phyloP scores from a whole-genome alignment of 2,329 filamentous ascomycete genomes.

The Neopestalotiopsis clavispora region DNA sequence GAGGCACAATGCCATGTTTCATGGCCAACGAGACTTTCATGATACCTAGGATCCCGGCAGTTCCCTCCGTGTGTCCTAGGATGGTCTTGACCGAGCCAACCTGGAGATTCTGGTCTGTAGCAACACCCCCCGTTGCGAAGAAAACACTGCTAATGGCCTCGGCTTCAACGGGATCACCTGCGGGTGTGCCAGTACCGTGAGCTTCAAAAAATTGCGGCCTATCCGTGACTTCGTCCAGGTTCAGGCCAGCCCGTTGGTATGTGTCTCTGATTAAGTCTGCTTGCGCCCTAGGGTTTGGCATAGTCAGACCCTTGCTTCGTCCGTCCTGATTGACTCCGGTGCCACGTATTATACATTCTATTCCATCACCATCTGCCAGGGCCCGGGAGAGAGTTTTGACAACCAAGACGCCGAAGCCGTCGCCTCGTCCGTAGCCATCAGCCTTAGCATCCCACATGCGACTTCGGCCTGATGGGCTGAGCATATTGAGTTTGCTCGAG shows the following conservation, averaged over 20 bases:
- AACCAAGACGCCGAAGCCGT: conserved; percentile 48
- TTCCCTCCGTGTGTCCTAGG: conserved; percentile 20
- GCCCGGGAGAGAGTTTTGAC: conserved; percentile 52
- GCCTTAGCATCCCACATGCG: conserved; percentile 41
- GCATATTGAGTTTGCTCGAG: not conserved
- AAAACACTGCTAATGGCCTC: not conserved
- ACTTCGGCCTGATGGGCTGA: not conserved
- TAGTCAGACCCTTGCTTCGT: conserved; percentile 26
- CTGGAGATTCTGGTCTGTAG: not conserved
- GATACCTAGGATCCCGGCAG: conserved; percentile 20
- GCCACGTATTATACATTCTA: conserved; percentile 41
- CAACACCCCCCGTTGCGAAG: not conserved
- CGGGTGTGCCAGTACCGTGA: conserved; percentile 38
- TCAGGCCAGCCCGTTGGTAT: conserved; percentile 27
- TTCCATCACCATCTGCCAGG: conserved; percentile 47
- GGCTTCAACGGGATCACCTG: conserved; percentile 48
- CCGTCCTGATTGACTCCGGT: conserved; percentile 46
- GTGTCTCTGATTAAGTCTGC: conserved; percentile 37
- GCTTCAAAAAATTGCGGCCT: conserved; percentile 31
- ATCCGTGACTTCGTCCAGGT: not conserved
- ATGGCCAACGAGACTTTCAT: conserved; percentile 19
- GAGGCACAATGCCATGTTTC: conserved; percentile 16
- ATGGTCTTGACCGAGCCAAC: conserved; percentile 23
- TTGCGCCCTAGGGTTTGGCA: conserved; percentile 38
- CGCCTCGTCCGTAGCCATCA: conserved; percentile 57